Evolutionary conservation across 1,284 basidiomycete species (phyloP).

Genomic region (Ceraceosorus guamensis): DNA sequence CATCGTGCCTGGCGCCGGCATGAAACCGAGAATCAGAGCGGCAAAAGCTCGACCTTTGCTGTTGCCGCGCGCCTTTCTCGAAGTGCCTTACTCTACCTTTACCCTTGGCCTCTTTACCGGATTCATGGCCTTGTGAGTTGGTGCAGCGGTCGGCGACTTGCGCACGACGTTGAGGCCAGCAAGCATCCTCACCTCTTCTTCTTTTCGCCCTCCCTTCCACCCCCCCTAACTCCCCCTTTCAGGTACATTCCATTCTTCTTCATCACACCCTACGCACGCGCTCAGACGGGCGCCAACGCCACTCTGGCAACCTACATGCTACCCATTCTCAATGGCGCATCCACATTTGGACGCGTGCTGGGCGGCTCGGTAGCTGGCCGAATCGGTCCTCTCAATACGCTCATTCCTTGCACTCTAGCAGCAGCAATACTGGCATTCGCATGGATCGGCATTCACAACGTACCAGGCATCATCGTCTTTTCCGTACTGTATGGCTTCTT

Average conservation of each 20-base stretch:
- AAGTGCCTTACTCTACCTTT: not conserved
- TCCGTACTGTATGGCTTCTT: slow-evolving; percentile 17
- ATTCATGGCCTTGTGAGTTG: not conserved
- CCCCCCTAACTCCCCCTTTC: too few relatives aligned
- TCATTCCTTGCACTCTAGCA: slow-evolving; percentile 14
- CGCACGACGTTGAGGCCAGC: slow-evolving; percentile 19
- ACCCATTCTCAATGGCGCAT: not conserved
- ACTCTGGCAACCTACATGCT: not conserved
- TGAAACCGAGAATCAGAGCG: not conserved
- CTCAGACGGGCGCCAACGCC: not conserved
- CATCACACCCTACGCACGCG: not conserved
- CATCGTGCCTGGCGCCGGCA: slow-evolving; percentile 6
- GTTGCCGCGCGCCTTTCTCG: not conserved
- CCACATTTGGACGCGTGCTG: slow-evolving; percentile 14
- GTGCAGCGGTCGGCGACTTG: slow-evolving; percentile 16
- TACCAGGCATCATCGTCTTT: slow-evolving; percentile 24
- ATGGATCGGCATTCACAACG: slow-evolving; percentile 16
- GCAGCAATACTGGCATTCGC: slow-evolving; percentile 4
- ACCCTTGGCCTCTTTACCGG: not conserved
- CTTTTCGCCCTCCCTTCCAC: slow-evolving; percentile 20
- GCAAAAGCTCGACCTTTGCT: slow-evolving; percentile 1
- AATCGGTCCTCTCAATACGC: slow-evolving; percentile 11
- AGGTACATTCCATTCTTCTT: not conserved
- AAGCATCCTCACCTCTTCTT: slow-evolving; percentile 18
- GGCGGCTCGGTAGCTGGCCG: slow-evolving; percentile 2